These are phyloP conservation scores for Podaxis sp. DNA, from an alignment of 768 basidiomycete genomes.

Conservation along the genomic window DNA sequence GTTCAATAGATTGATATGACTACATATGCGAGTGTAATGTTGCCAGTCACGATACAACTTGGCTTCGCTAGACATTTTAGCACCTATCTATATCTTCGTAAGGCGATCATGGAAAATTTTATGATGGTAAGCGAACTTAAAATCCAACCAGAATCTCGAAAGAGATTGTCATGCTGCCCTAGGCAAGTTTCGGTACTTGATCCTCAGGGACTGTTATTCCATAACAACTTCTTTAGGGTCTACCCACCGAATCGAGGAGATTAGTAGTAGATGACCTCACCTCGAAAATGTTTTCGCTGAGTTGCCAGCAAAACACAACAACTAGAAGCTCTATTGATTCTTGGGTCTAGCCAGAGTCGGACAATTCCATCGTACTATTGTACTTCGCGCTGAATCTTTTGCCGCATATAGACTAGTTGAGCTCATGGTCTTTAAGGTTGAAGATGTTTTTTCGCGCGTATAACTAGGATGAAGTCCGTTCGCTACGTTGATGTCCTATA, in stretches of 20 bases:
- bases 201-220: not conserved
- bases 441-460: not conserved
- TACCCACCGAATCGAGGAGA: not conserved
- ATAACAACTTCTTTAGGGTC: not conserved
- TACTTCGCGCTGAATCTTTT: not conserved
- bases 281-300: not conserved
- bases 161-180: not conserved
- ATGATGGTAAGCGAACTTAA: no score
- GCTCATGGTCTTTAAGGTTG: not conserved
- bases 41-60: not conserved
- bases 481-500: no score
- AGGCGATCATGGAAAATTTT: not conserved
- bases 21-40: no score
- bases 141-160: not conserved
- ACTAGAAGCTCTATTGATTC: not conserved
- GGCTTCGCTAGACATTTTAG: not conserved
- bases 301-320: not conserved
- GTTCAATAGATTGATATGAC: no score
- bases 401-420: no score
- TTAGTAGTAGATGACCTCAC: not conserved
- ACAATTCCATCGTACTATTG: not conserved
- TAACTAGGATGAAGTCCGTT: no score
- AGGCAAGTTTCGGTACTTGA: not conserved
- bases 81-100: no score
- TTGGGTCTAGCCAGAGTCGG: not conserved